Evolutionary conservation across 2,329 filamentous ascomycete genomes (phyloP).

Genomic region (Bipolaris cookei): DNA sequence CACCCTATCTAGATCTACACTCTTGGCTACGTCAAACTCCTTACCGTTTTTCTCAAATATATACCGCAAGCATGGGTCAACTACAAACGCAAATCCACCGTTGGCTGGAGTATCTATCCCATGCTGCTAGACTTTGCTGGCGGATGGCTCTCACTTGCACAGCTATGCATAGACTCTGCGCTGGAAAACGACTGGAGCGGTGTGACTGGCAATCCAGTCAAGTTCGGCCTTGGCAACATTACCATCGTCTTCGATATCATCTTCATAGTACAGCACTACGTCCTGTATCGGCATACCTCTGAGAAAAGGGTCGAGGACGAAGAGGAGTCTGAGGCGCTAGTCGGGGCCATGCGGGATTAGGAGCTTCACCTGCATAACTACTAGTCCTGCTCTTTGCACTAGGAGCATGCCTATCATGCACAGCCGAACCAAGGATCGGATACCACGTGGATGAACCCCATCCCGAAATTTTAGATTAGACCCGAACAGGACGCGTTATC

Average conservation of each 20-base stretch:
- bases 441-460: not conserved
- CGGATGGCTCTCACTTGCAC: slow-evolving; percentile 78
- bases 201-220: slow-evolving; percentile 88
- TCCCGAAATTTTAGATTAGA: not conserved
- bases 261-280: slow-evolving; percentile 88
- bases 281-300: slow-evolving; percentile 65
- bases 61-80: slow-evolving; percentile 75
- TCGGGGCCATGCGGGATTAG: slow-evolving; percentile 11
- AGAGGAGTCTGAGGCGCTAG: slow-evolving; percentile 34
- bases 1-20: slow-evolving; percentile 59
- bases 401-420: not conserved
- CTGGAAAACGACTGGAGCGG: slow-evolving; percentile 88
- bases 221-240: slow-evolving; percentile 84
- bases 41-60: slow-evolving; percentile 91
- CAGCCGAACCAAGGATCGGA: not conserved
- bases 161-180: slow-evolving; percentile 84
- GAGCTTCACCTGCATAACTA: not conserved
- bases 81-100: slow-evolving; percentile 81
- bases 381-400: not conserved
- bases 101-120: slow-evolving; percentile 84
- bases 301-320: slow-evolving; percentile 37
- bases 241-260: slow-evolving; percentile 84
- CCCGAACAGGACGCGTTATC: not conserved
- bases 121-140: slow-evolving; percentile 85
- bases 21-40: slow-evolving; percentile 85